Evolutionary conservation across 148 eudicot genomes (phyloP), one percentile per base, ranked within the genome.

Genomic region (Suaeda aralocaspica): DNA sequence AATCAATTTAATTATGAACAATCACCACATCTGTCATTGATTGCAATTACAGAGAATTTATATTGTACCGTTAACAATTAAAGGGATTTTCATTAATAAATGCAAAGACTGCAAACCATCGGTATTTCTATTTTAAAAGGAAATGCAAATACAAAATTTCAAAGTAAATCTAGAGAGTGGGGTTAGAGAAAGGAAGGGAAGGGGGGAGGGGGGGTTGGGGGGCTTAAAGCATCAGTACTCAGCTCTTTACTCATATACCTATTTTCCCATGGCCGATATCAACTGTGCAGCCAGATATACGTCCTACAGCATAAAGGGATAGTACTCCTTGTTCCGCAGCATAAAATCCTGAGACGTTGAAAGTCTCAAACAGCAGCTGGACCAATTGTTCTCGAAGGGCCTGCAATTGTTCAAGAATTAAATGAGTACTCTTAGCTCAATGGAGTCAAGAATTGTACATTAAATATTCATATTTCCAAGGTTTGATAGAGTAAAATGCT

Each of bases 191-290:
- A n/a, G n/a, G n/a, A n/a, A n/a, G n/a, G n/a, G n/a, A n/a, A n/a
- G n/a, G n/a, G n/a, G n/a, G n/a, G n/a, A n/a, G n/a, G n/a, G n/a
- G n/a, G n/a, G n/a, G n/a, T n/a, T n/a, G n/a, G n/a, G 28, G n/a
- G 62, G 24, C 22, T 30, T 22, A 1, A 13, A 66, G 6, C 6
- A 58, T 66, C 65, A 55, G 41, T 66, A 4, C 29, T n/a, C 42
- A 52, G 13, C 9, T 45, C 28, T 53, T 14, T 15, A 45, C 6
- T 48, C 44, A 79, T 71, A 68, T 74, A 88, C 92, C 96, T 72
- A 88, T 86, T 83, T 88, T 88, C 21, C 94, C 97, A 77, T 91
- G 97, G 45, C 97, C 97, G 72, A 91, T 81, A 80, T 91, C 97
- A 51, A 91, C 94, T 56, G 91, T 79, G 73, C 97, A 91, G 76